Base-by-base conservation (phyloP, 805 yeast species). In the Wickerhamomyces hampshirensis region DNA sequence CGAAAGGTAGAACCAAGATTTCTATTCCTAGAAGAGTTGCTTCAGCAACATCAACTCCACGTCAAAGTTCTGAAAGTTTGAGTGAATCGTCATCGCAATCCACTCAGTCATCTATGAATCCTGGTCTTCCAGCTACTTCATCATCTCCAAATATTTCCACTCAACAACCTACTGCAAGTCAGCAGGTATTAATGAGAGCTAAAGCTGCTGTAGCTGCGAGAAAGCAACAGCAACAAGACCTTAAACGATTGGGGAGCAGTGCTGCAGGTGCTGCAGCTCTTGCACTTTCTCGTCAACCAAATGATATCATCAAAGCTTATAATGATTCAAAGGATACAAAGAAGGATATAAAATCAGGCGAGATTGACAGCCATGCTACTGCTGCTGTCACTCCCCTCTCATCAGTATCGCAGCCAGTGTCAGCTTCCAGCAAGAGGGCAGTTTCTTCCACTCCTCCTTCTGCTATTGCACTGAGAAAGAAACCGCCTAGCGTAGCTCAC, bases 131-230 rank as follows among this genome's bases (percentile, higher is more conserved):
- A 18, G 19, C 42, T 5, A 28, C 48, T 2, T 24, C 47, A 5
- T 36, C 51, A 19, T 33, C 51, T 3, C 32, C 50, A 19, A 39
- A 41, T 9, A 26, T 43, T 23, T 16, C 46, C 9, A 19, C 46
- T n/a, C n/a, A n/a, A 11, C 15, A 29, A 23, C 44, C 53, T 23
- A 50, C 55, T 6, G 48, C 50, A 24, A 46, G 50, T 16, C 56
- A 54, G 33, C 52, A 51, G 18, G 51, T 54, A 0, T 23, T 54
- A 16, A 33, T 40, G 47, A 51, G 41, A 30, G 59, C 59, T 5
- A 50, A 48, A 31, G 55, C 56, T 8, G 36, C 49, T 7, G 51
- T 51, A 13, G 59, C 58, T 11, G 56, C 56, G 1, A 46, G 59
- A 41, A 54, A 54, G 19, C 51, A 46, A 27, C 43, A 42, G 26